A percentile compares a stretch with the other conserved stretches of the same genome.
Conservation (phyloP, 2,329 filamentous ascomycete species). For the Cladosporium sp. region DNA sequence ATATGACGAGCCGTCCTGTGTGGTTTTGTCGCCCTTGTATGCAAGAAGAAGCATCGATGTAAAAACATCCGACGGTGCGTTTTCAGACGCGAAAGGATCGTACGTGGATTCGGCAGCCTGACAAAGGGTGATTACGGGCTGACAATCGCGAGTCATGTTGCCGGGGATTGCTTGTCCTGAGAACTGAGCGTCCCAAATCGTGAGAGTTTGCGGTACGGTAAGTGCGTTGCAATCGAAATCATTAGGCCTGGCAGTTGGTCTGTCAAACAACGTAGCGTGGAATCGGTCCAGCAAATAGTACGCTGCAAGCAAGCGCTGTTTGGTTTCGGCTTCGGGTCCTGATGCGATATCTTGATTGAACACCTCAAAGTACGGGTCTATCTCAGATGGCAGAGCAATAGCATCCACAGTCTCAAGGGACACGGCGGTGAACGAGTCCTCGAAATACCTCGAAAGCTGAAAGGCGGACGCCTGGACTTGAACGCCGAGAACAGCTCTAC, state of each 20-base stretch:
- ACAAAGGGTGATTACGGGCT: not conserved
- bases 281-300: conserved; percentile 42
- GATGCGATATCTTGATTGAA: conserved; percentile 37
- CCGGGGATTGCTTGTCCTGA: no score
- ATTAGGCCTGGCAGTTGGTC: conserved; percentile 12
- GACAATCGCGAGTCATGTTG: no score
- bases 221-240: conserved; percentile 29
- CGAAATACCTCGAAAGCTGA: conserved; percentile 36
- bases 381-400: not conserved
- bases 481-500: conserved; percentile 41
- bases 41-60: not conserved
- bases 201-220: conserved; percentile 33
- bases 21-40: not conserved
- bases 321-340: conserved; percentile 19
- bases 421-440: conserved; percentile 31
- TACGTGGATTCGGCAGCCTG: no score
- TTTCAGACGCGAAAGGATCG: no score
- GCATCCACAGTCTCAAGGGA: conserved; percentile 8
- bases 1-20: no score
- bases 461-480: conserved; percentile 36
- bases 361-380: conserved; percentile 15
- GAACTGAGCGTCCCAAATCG: conserved; percentile 37
- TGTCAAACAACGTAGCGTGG: conserved; percentile 30
- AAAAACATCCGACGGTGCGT: not conserved
- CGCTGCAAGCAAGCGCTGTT: conserved; percentile 31